Evolutionary conservation across 257 asterid species (phyloP).

Genomic region (Anisodus acutangulus): DNA sequence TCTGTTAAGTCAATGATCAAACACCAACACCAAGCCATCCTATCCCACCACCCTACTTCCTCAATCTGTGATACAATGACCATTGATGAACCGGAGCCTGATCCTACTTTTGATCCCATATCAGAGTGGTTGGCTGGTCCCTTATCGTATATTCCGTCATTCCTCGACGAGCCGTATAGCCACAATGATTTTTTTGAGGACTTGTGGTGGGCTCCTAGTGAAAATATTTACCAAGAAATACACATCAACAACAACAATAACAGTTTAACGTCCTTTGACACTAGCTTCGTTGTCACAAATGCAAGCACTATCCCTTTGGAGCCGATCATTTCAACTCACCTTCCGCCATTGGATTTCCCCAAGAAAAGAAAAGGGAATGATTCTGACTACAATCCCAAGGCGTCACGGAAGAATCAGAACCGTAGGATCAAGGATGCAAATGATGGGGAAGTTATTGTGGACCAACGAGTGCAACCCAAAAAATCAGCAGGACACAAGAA

Average conservation of each 20-base stretch:
- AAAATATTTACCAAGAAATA: conserved; percentile 29
- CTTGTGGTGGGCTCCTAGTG: conserved; percentile 58
- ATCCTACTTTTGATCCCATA: conserved; percentile 51
- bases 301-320: conserved; percentile 41
- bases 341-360: conserved; percentile 37
- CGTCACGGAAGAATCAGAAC: conserved; percentile 38
- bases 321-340: conserved; percentile 37
- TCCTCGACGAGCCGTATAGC: conserved; percentile 64
- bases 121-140: conserved; percentile 64
- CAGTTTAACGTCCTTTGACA: conserved; percentile 46
- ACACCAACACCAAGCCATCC: conserved; percentile 22
- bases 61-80: conserved; percentile 44
- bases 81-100: conserved; percentile 60
- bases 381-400: conserved; percentile 35
- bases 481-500: conserved; percentile 48
- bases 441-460: conserved; percentile 29
- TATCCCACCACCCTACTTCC: conserved; percentile 30
- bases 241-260: conserved; percentile 28
- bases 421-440: conserved; percentile 32
- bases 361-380: conserved; percentile 62
- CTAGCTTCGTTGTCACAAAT: conserved; percentile 36
- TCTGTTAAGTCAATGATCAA: conserved; percentile 31
- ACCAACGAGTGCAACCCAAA: conserved; percentile 34
- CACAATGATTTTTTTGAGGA: conserved; percentile 50
- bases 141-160: conserved; percentile 54